phyloP scores from a whole-genome alignment of 768 basidiomycete species.

The Leccinum truebloodii region DNA sequence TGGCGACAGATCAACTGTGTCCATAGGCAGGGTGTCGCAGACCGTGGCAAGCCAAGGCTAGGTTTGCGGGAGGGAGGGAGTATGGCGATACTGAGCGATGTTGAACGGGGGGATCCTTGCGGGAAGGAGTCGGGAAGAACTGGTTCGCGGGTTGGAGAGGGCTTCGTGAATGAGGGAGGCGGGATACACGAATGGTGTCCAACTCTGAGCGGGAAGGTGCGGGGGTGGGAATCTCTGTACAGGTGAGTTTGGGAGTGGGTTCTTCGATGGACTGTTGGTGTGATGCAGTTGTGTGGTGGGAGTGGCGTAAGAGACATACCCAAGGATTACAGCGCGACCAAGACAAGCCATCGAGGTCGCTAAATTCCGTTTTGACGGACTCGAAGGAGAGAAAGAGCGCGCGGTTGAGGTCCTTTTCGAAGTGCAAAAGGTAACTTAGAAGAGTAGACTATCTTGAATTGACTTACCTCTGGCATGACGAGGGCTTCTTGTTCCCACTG shows the following conservation, averaged over 20 bases:
- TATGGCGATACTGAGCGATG: constrained; percentile 9
- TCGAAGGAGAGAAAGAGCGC: constrained; percentile 44
- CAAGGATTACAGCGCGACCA: constrained; percentile 42
- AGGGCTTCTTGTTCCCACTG: constrained; percentile 57
- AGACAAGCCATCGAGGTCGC: constrained; percentile 58
- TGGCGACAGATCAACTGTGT: constrained; percentile 9
- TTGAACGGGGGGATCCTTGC: constrained; percentile 13
- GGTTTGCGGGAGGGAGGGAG: constrained; percentile 6
- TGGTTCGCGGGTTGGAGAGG: constrained; percentile 31
- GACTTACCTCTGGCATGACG: constrained; percentile 54
- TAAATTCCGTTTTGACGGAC: constrained; percentile 60
- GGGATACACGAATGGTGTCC: constrained; percentile 43
- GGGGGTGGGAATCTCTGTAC: constrained; percentile 17
- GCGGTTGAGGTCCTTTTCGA: constrained; percentile 32
- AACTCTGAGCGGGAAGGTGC: constrained; percentile 39
- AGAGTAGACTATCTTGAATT: too few species aligned
- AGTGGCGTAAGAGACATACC: constrained; percentile 16
- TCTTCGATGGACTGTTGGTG: constrained; percentile 23
- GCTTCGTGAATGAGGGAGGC: constrained; percentile 18
- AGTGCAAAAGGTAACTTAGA: neutral
- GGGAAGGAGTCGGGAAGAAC: constrained; percentile 15
- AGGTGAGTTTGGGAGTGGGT: constrained; percentile 30
- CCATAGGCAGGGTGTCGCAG: constrained; percentile 15
- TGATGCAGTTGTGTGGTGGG: neutral
- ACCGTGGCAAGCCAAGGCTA: constrained; percentile 15